Conservation (phyloP, 2,329 filamentous ascomycete species). For the Trichophyton rubrum region DNA sequence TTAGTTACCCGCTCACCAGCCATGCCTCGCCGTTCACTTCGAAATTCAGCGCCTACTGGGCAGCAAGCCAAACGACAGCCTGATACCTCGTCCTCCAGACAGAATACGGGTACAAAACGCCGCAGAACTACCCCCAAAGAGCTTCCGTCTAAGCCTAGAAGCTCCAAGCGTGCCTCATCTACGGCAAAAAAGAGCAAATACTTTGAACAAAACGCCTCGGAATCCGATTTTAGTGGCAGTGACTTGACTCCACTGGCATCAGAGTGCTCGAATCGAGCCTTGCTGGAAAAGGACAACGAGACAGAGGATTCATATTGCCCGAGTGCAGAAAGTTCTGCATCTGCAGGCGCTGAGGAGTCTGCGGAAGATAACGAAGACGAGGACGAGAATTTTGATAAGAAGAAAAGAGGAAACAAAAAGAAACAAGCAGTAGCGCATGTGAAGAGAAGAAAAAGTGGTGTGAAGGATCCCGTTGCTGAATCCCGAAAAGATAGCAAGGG, state of each 20-base stretch:
- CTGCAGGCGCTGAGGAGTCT: background rate
- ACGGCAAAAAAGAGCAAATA: slow-evolving; percentile 42
- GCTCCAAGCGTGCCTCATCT: slow-evolving; percentile 11
- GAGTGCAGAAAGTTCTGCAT: slow-evolving; percentile 10
- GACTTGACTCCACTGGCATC: background rate
- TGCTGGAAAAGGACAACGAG: background rate
- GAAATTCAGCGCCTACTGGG: background rate
- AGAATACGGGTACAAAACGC: slow-evolving; percentile 13
- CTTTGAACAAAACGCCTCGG: slow-evolving; percentile 21
- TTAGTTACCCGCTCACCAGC: background rate
- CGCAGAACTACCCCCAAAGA: background rate
- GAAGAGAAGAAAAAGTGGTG: slow-evolving; percentile 14
- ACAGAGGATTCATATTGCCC: slow-evolving; percentile 3
- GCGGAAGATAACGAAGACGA: slow-evolving; percentile 4
- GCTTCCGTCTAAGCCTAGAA: slow-evolving; percentile 24
- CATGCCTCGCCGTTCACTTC: slow-evolving; percentile 11
- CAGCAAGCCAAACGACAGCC: background rate
- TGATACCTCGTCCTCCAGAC: slow-evolving; percentile 8
- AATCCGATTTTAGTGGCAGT: background rate
- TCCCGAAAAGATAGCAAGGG: slow-evolving; percentile 10
- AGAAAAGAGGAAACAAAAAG: background rate
- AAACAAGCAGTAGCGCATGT: slow-evolving; percentile 13
- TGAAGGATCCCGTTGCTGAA: slow-evolving; percentile 12
- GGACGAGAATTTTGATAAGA: slow-evolving; percentile 6
- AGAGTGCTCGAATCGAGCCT: background rate